Evolutionary conservation across 208 protist species (phyloP).

Genomic region (Spongospora subterranea): DNA sequence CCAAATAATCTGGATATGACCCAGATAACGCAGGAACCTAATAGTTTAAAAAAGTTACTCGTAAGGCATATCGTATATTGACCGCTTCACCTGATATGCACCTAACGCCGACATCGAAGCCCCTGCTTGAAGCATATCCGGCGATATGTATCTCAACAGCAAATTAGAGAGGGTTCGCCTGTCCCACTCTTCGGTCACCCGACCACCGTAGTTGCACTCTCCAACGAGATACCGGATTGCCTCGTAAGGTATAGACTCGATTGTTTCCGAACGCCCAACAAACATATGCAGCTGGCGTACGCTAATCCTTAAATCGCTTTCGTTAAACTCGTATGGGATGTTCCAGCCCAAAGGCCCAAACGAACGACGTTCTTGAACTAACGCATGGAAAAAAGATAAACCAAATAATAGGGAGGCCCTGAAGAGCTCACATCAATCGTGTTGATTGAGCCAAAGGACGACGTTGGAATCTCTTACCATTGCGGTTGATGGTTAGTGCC

Average conservation of each 20-base stretch:
- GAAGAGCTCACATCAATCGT: slow-evolving; percentile 64
- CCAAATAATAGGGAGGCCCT: slow-evolving; percentile 90
- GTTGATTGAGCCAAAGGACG: slow-evolving; percentile 65
- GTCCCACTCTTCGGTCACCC: slow-evolving; percentile 97
- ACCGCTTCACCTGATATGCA: slow-evolving; percentile 76
- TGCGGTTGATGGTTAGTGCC: slow-evolving; percentile 39
- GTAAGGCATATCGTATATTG: neutral
- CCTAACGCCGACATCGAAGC: slow-evolving; percentile 85
- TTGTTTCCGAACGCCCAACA: slow-evolving; percentile 89
- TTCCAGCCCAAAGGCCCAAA: slow-evolving; percentile 95
- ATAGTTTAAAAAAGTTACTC: slow-evolving; percentile 37
- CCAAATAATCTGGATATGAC: slow-evolving; percentile 69
- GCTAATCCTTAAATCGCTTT: slow-evolving; percentile 91
- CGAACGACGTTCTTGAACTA: slow-evolving; percentile 91
- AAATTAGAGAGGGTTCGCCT: slow-evolving; percentile 90
- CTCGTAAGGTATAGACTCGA: slow-evolving; percentile 92
- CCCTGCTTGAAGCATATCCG: slow-evolving; percentile 84
- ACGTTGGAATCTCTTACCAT: slow-evolving; percentile 4
- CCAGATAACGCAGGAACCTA: slow-evolving; percentile 1
- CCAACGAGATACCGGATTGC: slow-evolving; percentile 85
- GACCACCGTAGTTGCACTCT: slow-evolving; percentile 92
- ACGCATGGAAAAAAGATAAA: slow-evolving; percentile 93
- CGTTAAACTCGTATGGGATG: slow-evolving; percentile 95
- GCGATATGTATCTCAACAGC: slow-evolving; percentile 85
- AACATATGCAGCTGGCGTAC: slow-evolving; percentile 92